A percentile compares a stretch with the other conserved stretches of the same genome.
These are phyloP conservation scores for Chimonanthus salicifolius DNA, from an alignment of 164 flowering plant genomes.

Conservation along the genomic window DNA sequence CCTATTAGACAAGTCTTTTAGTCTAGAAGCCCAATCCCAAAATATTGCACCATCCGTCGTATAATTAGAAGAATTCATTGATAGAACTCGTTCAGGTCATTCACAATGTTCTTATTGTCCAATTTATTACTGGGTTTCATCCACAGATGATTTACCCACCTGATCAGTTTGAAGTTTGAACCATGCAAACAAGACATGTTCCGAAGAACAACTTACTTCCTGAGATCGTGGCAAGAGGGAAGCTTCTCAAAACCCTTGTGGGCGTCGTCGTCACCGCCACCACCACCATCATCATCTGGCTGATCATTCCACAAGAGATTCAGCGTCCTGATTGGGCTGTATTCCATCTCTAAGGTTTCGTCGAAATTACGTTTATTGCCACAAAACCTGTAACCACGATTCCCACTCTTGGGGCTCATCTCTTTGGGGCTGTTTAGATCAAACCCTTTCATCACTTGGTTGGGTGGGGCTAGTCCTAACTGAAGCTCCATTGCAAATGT, in stretches of 20 bases:
- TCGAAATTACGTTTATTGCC: conserved; percentile 17
- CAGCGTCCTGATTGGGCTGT: conserved; percentile 4
- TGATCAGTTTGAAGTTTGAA: no score
- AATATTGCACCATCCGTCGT: no score
- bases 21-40: not conserved
- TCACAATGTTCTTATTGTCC: not conserved
- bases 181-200: not conserved
- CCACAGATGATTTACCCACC: no score
- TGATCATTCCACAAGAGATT: conserved; percentile 16
- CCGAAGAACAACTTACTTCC: conserved; percentile 14
- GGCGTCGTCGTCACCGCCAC: conserved; percentile 5
- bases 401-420: not conserved
- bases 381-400: not conserved
- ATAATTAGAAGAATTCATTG: not conserved
- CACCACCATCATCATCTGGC: conserved; percentile 8
- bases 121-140: conserved; percentile 5
- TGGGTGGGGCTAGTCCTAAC: conserved; percentile 31
- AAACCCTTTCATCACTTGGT: conserved; percentile 14
- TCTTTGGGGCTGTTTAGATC: conserved; percentile 19
- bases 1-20: no score
- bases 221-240: conserved; percentile 1
- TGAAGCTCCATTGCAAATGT: conserved; percentile 31
- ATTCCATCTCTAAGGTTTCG: conserved; percentile 17
- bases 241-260: not conserved
- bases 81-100: not conserved